A percentile compares a stretch with the other conserved stretches of the same genome.
These are phyloP conservation scores for Paraglomus occultum DNA, from an alignment of 192 early-diverging fungal species.

Conservation along the genomic window DNA sequence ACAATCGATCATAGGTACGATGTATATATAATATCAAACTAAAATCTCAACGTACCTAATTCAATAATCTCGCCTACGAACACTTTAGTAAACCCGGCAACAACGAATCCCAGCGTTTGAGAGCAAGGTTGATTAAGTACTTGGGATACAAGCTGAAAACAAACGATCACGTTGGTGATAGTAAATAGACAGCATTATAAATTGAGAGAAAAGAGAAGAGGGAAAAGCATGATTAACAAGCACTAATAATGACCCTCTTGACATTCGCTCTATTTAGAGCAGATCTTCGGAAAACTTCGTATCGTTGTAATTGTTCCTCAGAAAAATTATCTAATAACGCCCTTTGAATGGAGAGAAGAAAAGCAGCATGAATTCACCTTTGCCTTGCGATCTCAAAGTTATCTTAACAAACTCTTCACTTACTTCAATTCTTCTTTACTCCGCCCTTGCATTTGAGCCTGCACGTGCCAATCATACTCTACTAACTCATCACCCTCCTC, in stretches of 20 bases:
- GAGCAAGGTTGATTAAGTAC: conserved; percentile 73
- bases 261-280: conserved; percentile 74
- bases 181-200: background rate
- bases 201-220: background rate
- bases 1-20: background rate
- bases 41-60: conserved; percentile 44
- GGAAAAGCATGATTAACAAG: background rate
- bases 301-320: conserved; percentile 72
- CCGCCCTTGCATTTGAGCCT: conserved; percentile 45
- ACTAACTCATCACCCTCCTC: conserved; percentile 50
- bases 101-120: conserved; percentile 72
- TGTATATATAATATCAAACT: conserved; percentile 1
- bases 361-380: background rate
- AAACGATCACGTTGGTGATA: background rate
- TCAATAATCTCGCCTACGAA: conserved; percentile 92
- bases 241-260: conserved; percentile 55
- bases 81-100: conserved; percentile 87
- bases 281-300: conserved; percentile 78
- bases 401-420: background rate
- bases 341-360: conserved; percentile 31
- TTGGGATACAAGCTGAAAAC: conserved; percentile 53
- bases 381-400: background rate
- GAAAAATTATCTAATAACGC: conserved; percentile 65
- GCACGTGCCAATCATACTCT: conserved; percentile 48
- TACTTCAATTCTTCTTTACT: conserved; percentile 61